These are phyloP conservation scores for Calycina herbarum DNA, from an alignment of 2,329 filamentous ascomycete species.

Conservation along the genomic window DNA sequence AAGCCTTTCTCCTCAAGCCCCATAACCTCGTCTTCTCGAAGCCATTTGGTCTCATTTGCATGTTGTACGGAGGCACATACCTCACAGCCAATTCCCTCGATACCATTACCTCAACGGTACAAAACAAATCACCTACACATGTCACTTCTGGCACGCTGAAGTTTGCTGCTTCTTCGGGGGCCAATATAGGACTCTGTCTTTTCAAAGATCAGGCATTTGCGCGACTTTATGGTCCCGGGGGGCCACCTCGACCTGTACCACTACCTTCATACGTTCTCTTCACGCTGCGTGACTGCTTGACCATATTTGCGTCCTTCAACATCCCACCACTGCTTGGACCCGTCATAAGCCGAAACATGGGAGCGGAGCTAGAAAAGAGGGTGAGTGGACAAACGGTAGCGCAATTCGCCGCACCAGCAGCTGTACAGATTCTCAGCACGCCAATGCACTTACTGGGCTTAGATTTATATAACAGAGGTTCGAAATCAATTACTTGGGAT, in stretches of 20 bases:
- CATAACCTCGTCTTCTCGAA: slow-evolving; percentile 61
- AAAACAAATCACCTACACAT: slow-evolving; percentile 54
- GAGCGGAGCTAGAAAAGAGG: slow-evolving; percentile 50
- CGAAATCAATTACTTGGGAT: slow-evolving; percentile 44
- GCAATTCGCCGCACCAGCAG: slow-evolving; percentile 78
- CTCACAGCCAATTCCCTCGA: slow-evolving; percentile 85
- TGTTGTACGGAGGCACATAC: slow-evolving; percentile 87
- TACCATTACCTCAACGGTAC: slow-evolving; percentile 68
- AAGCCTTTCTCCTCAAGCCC: slow-evolving; percentile 57
- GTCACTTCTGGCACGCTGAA: slow-evolving; percentile 77
- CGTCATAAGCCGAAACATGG: slow-evolving; percentile 55
- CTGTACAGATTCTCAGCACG: slow-evolving; percentile 76
- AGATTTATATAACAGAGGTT: slow-evolving; percentile 77
- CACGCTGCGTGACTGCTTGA: slow-evolving; percentile 78
- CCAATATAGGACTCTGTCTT: slow-evolving; percentile 82
- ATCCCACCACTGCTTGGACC: slow-evolving; percentile 78
- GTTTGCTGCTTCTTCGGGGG: slow-evolving; percentile 75
- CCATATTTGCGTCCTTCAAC: slow-evolving; percentile 92
- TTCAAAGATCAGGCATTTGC: slow-evolving; percentile 90
- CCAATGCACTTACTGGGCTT: slow-evolving; percentile 82
- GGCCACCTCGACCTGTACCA: slow-evolving; percentile 59
- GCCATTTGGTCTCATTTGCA: slow-evolving; percentile 68
- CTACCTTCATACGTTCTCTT: slow-evolving; percentile 75
- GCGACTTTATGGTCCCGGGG: slow-evolving; percentile 71
- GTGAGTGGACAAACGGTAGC: slow-evolving; percentile 62